Percentiles rank a stretch among this genome's conserved stretches.
phyloP scores from a whole-genome alignment of 2,329 filamentous ascomycete species.

The Neurospora sp. region DNA sequence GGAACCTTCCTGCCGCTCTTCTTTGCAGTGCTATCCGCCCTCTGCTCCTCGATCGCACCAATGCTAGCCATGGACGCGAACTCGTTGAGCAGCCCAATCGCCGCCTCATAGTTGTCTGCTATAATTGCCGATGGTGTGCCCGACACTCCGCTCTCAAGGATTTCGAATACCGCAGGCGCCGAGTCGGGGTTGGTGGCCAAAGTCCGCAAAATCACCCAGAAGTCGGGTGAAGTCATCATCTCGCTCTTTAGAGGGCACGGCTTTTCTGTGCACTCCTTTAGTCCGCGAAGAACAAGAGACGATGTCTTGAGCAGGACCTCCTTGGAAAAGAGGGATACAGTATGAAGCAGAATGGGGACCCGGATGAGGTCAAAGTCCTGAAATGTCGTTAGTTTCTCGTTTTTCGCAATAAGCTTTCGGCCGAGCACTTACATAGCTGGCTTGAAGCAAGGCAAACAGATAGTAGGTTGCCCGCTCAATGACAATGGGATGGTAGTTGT shows the following conservation, averaged over 20 bases:
- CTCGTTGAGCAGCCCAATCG: conserved; percentile 73
- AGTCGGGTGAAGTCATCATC: conserved; percentile 92
- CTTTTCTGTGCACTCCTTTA: conserved; percentile 69
- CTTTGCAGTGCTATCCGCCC: conserved; percentile 38
- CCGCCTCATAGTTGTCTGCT: conserved; percentile 90
- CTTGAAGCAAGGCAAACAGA: conserved; percentile 67
- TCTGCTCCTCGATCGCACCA: conserved; percentile 59
- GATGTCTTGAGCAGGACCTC: conserved; percentile 68
- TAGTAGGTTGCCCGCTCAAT: conserved; percentile 81
- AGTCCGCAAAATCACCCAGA: conserved; percentile 81
- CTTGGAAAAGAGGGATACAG: conserved; percentile 78
- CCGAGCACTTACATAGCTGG: conserved; percentile 64
- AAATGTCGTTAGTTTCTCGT: conserved; percentile 17
- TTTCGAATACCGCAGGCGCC: conserved; percentile 70
- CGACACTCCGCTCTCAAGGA: conserved; percentile 68
- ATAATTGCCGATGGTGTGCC: conserved; percentile 75
- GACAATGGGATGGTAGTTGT: conserved; percentile 71
- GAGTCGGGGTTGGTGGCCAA: conserved; percentile 61
- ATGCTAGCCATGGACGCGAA: conserved; percentile 78
- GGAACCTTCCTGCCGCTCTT: conserved; percentile 20
- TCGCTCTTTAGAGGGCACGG: conserved; percentile 75
- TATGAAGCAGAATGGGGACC: conserved; percentile 82
- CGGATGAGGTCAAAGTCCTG: conserved; percentile 86
- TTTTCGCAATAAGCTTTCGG: background rate
- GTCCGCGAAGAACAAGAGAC: conserved; percentile 63